phyloP scores from a whole-genome alignment of 305 asterid species.

The Withania somnifera region DNA sequence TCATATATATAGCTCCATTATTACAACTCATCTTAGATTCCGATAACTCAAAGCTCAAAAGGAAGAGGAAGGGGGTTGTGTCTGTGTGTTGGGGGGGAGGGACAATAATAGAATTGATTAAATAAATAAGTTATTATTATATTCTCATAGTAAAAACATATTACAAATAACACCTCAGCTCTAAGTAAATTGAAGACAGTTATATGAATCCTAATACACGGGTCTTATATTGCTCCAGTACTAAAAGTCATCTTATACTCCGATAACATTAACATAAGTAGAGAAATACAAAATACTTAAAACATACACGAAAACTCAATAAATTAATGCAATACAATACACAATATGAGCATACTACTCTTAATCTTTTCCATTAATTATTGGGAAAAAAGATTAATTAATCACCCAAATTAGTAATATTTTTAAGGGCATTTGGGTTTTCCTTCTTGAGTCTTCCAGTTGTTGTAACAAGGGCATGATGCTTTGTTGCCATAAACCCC shows the following conservation, averaged over 20 bases:
- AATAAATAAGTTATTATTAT: neutral
- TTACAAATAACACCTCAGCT: neutral
- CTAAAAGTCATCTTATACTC: neutral
- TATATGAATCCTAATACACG: neutral
- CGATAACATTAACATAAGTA: neutral
- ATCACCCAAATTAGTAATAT: too few species aligned
- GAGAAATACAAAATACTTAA: neutral
- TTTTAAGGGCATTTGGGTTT: slow-evolving; percentile 46
- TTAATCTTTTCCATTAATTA: neutral
- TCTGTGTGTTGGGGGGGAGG: too few species aligned
- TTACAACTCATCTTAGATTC: neutral
- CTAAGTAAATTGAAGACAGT: neutral
- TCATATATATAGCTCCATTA: neutral
- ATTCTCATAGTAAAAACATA: neutral
- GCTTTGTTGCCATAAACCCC: slow-evolving; percentile 44
- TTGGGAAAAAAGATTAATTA: neutral
- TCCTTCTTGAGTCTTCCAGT: slow-evolving; percentile 54
- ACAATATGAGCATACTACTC: neutral
- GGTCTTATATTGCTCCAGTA: neutral
- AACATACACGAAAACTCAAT: neutral
- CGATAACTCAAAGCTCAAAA: too few species aligned
- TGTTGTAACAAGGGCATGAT: slow-evolving; percentile 51
- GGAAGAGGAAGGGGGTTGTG: too few species aligned
- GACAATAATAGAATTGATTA: neutral
- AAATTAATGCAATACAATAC: neutral